Percentiles rank a stretch among this genome's conserved stretches.
Evolutionary conservation across 495 filamentous ascomycete genomes (phyloP).

Genomic region (Xylaria cubensis): DNA sequence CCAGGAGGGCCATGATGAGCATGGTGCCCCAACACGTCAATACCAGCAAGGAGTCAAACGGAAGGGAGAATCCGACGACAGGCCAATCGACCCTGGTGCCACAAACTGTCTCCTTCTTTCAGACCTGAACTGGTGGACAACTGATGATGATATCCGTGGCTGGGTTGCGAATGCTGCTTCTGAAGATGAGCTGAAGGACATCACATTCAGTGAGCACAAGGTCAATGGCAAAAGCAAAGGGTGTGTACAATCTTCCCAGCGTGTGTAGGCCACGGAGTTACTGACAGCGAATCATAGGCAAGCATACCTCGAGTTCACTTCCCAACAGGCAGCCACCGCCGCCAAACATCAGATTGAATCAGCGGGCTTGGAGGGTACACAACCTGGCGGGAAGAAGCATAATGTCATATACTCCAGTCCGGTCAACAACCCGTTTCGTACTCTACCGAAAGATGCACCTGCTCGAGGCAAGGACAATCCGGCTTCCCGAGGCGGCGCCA

Average conservation of each 20-base stretch:
- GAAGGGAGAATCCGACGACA: conserved; percentile 75
- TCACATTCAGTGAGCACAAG: conserved; percentile 97
- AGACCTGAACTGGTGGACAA: conserved; percentile 95
- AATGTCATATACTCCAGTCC: conserved; percentile 78
- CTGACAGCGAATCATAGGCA: conserved; percentile 63
- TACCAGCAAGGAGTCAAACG: conserved; percentile 77
- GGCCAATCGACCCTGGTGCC: conserved; percentile 80
- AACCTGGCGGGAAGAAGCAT: conserved; percentile 68
- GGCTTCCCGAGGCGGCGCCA: conserved; percentile 55
- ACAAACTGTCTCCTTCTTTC: conserved; percentile 83
- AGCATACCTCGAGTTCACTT: conserved; percentile 86
- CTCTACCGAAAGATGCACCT: conserved; percentile 88
- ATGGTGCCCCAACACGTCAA: conserved; percentile 45
- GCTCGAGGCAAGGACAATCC: conserved; percentile 72
- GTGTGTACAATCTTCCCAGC: conserved; percentile 56
- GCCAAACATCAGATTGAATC: conserved; percentile 82
- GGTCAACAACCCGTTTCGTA: conserved; percentile 84
- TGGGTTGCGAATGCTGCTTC: conserved; percentile 78
- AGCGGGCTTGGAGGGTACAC: conserved; percentile 48
- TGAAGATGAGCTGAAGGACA: conserved; percentile 86
- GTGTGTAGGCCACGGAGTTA: not conserved
- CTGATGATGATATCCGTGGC: conserved; percentile 90
- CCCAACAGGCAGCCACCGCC: conserved; percentile 84
- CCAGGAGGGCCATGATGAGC: conserved; percentile 50
- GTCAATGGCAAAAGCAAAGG: conserved; percentile 98